Evolutionary conservation across 176 grass and related monocot species (phyloP).

Genomic region (Rhynchospora breviuscula): DNA sequence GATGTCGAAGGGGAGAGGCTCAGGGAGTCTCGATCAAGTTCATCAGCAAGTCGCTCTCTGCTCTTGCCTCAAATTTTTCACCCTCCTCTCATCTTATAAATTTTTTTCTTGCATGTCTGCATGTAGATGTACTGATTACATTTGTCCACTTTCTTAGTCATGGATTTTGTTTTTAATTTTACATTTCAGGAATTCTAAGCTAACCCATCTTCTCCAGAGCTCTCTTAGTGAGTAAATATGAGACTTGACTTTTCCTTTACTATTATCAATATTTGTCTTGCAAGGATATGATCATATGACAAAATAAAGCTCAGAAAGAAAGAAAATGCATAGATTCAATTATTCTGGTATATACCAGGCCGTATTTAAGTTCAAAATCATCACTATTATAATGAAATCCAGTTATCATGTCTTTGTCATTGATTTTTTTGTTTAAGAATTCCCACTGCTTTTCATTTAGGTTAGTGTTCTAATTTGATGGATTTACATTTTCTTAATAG

Average conservation of each 20-base stretch:
- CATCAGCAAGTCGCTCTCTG: conserved; percentile 91
- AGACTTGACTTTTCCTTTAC: neutral
- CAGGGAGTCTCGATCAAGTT: conserved; percentile 78
- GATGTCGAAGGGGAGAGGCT: conserved; percentile 90
- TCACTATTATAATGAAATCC: neutral
- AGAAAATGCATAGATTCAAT: neutral
- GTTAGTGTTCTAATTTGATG: neutral
- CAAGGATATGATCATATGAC: neutral
- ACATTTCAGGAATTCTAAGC: conserved; percentile 83
- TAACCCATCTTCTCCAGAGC: conserved; percentile 94
- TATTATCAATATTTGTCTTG: neutral
- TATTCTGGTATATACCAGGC: neutral
- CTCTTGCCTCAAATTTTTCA: conserved; percentile 66
- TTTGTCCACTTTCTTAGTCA: neutral
- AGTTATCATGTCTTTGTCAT: neutral
- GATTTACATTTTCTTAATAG: conserved; percentile 31
- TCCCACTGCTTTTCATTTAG: neutral
- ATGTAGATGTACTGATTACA: neutral
- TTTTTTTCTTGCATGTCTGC: neutral
- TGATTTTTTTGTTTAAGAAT: neutral
- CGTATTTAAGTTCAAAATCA: neutral
- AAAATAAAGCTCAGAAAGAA: neutral
- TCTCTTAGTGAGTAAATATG: conserved; percentile 56
- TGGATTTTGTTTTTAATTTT: conserved; percentile 4
- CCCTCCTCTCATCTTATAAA: neutral